phyloP scores from a whole-genome alignment of 2,329 filamentous ascomycete species.

The Verticillium zaregamsianum region DNA sequence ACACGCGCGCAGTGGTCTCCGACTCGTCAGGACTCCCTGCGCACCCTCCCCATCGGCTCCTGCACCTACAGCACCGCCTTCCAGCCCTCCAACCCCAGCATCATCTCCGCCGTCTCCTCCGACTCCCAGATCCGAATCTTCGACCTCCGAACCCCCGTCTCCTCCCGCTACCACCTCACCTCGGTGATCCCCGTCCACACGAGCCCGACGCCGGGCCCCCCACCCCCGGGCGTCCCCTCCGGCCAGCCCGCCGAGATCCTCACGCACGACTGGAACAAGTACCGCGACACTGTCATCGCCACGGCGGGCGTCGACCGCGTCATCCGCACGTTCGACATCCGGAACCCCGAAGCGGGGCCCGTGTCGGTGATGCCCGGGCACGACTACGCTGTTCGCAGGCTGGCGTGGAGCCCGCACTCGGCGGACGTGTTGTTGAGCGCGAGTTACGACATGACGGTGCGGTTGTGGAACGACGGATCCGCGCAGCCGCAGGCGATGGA shows the following conservation, averaged over 20 bases:
- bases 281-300: constrained; percentile 77
- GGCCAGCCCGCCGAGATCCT: constrained; percentile 74
- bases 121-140: constrained; percentile 89
- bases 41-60: constrained; percentile 83
- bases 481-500: constrained; percentile 27
- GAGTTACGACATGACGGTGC: constrained; percentile 97
- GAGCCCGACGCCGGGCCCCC: constrained; percentile 36
- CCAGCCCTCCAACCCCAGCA: constrained; percentile 78
- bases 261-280: constrained; percentile 99
- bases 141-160: constrained; percentile 82
- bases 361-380: constrained; percentile 75
- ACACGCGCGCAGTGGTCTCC: constrained; percentile 68
- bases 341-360: constrained; percentile 69
- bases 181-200: constrained; percentile 80
- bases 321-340: constrained; percentile 86
- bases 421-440: constrained; percentile 81
- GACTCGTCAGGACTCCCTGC: constrained; percentile 65
- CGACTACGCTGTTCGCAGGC: constrained; percentile 79
- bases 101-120: constrained; percentile 82
- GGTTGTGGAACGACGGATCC: constrained; percentile 78
- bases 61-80: constrained; percentile 95
- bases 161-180: constrained; percentile 82
- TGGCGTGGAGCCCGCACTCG: constrained; percentile 94
- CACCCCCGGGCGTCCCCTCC: constrained; percentile 33
- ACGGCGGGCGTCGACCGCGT: constrained; percentile 84